Evolutionary conservation across 164 flowering plant species (phyloP), one percentile per base, ranked within the genome.

Genomic region (Paratinospora sagittata): DNA sequence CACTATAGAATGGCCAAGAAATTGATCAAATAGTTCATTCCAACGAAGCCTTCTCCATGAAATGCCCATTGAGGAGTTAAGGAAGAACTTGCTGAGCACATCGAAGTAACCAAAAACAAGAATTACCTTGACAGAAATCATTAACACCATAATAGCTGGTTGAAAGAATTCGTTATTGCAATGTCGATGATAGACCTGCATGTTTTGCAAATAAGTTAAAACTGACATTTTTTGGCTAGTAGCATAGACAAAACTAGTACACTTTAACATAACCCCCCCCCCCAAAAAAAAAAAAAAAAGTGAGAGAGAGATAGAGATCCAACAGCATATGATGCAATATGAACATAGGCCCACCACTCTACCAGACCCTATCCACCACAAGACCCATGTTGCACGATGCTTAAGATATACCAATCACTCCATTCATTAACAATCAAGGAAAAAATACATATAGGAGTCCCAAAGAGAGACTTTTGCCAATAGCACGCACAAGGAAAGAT

Each of bases 111-210:
- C 14, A 74, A 58, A 66, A 34, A 13, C 23, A 67, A 47, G 2
- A 52, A 2, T 52, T 83, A 90, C 96, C 96, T 88, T 90, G 2
- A 87, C 84, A 65, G 92, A 88, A 55, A 83, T 69, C 92, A 90
- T 84, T 27, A 90, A 74, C 67, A 88, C 89, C 92, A 87, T 87
- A 63, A 88, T 72, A 70, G 82, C 81, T 30, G 84, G 88, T 73
- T 74, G 81, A 14, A 75, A 7, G 27, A 24, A 24, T 27, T 81
- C 85, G 73, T 63, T 77, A 63, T 68, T 84, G 39, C 70, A 52
- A 17, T 16, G 19, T 21, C 58, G 76, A n/a, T 78, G 77, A 64
- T 85, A 87, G 47, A 87, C 70, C 95, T 88, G 65, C 72, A 78
- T 5, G 45, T 9, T 16, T 16, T 52, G n/a, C 19, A 52, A 52